Evolutionary conservation across 495 filamentous ascomycete species (phyloP), one percentile per base, ranked within the genome.

Genomic region (Lasiosphaeria ovina): DNA sequence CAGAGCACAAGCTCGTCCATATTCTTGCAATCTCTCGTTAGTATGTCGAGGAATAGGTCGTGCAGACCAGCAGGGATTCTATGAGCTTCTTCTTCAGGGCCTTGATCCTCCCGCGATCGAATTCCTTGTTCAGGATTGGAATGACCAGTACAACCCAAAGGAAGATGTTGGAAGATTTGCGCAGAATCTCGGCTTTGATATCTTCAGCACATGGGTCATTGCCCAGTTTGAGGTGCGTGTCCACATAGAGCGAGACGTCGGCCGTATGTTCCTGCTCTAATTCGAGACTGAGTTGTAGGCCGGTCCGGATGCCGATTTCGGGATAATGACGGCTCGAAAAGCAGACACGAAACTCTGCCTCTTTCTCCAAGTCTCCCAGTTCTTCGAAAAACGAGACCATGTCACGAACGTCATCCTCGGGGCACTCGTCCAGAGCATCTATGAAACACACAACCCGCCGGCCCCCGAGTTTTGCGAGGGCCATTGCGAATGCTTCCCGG

Each of bases 241-340:
- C 31, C 2, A 73, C 14, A 42, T 68, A 70, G 10, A 31, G 47
- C 1, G 42, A 38, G 49, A 73, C 69, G 36, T 73, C 70, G 9
- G 63, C 12, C 17, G n/a, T 54, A 17, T 73, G 70, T 7, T 63
- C 68, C 34, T 58, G n/a, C 51, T 69, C 52, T 1, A 55, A 17
- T 38, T 74, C 70, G 7, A 74, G 57, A 0, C 54, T 51, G 6
- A 74, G 33, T 34, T 63, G 49, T 3, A 74, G 60, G 6, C 76
- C 72, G 16, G 65, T 66, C 8, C 58, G 24, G 3, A 78, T 71
- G 0, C 56, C 60, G 50, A 84, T 77, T 44, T 78, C 59, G 0
- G 81, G 81, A 54, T 81, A 82, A 63, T 81, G 77, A 3, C 81
- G 69, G 64, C 81, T 83, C 0, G 81, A 80, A 51, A 83, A 74